Evolutionary conservation across 345 rosid genomes (phyloP).

Genomic region (Camelina neglecta): DNA sequence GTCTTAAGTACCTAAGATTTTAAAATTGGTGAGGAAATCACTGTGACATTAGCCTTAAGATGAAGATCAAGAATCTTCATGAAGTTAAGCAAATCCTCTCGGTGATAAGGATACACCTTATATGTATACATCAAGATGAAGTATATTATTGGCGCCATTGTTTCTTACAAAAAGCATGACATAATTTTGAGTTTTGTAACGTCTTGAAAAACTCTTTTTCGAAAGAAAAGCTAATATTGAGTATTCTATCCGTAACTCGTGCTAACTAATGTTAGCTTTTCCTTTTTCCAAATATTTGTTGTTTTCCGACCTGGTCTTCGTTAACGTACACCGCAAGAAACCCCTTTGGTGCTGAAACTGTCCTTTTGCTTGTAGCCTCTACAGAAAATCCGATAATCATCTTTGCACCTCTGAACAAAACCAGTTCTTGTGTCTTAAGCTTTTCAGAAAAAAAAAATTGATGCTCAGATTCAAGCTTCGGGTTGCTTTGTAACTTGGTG

Average conservation of each 20-base stretch:
- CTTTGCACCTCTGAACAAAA: constrained; percentile 25
- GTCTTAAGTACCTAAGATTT: constrained; percentile 1
- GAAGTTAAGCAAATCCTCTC: background rate
- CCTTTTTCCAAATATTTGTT: constrained; percentile 44
- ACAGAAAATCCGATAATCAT: constrained; percentile 34
- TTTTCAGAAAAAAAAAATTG: background rate
- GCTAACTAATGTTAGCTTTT: background rate
- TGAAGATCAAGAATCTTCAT: background rate
- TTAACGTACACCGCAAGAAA: constrained; percentile 58
- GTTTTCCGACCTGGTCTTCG: constrained; percentile 39
- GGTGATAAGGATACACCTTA: background rate
- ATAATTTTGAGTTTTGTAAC: constrained; percentile 20
- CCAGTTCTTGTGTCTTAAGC: constrained; percentile 26
- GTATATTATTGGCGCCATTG: background rate
- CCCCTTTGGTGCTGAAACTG: constrained; percentile 44
- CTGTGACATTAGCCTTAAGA: background rate
- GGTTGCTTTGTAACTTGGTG: constrained; percentile 21
- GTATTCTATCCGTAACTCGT: background rate
- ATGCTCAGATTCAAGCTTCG: background rate
- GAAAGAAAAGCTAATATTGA: background rate
- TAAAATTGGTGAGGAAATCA: background rate
- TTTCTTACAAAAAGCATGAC: background rate
- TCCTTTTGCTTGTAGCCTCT: constrained; percentile 24
- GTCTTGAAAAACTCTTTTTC: constrained; percentile 22
- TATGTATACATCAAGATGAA: background rate